Base-by-base conservation (phyloP, 2,329 filamentous ascomycete species). In the Exophiala aquamarina region DNA sequence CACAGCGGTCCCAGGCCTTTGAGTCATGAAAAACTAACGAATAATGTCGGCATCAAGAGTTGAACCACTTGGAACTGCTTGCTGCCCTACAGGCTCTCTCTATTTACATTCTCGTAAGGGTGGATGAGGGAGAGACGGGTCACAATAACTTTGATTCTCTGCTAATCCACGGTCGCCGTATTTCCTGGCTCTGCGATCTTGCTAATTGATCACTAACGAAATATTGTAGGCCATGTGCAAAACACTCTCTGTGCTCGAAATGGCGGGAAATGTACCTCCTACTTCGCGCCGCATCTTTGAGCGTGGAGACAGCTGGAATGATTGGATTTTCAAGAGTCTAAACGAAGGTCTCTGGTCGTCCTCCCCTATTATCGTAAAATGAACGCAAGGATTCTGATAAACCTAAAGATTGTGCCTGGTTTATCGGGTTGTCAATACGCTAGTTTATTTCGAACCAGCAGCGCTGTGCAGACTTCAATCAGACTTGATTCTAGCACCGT, bases 41-140 rank as follows among this genome's bases (percentile, higher is more conserved):
- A 15, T 37, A 17, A 20, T 47, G 40, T 37, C 56, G 70, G 67
- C 48, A 56, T 59, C 4, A 28, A 17, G 57, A 52, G 1, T 54
- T 70, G 19, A 61, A 59, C 31, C 65, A 60, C 45, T 71, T 69
- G 67, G 65, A 65, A 44, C 36, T 71, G 2, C 62, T 74, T 39
- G 66, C 68, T 45, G 65, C 64, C 11, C 67, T 73, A 63, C 71
- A 74, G 57, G 70, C 72, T 2, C 59, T 74, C 2, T 64, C 63
- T 2, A 67, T 75, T 11, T 75, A 75, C 50, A 65, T 71, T 26
- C 57, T 75, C 4, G 57, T 72, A 5, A 59, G 70, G 15, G 29
- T 75, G 20, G 64, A 69, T 38, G 71, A 76, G 61, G 70, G 70
- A 32, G 68, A 72, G 55, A 73, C 66, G 1, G 65, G 70, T 1